Percentiles rank a stretch among this genome's conserved stretches.
Conservation (phyloP, 495 filamentous ascomycete species). For the Pseudotulostoma volvatum region DNA sequence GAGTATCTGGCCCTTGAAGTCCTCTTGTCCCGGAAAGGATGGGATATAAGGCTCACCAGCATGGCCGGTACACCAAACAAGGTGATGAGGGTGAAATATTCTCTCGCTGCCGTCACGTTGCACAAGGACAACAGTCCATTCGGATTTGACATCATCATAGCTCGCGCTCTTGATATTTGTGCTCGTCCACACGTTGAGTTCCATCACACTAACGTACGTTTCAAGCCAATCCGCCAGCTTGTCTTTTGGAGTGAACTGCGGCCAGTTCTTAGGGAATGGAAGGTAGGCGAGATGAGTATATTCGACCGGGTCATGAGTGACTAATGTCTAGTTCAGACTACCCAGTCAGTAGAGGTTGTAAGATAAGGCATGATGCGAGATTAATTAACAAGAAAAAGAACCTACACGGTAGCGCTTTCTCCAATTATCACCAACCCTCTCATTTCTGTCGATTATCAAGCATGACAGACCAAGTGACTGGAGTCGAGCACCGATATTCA, state of each 20-base stretch:
- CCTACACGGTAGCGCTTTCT: conserved; percentile 39
- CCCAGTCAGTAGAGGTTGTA: conserved; percentile 2
- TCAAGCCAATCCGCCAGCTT: conserved; percentile 69
- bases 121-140: conserved; percentile 45
- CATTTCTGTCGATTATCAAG: conserved; percentile 50
- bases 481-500: conserved; percentile 50
- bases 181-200: conserved; percentile 57
- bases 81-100: conserved; percentile 26
- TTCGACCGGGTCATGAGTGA: conserved; percentile 58
- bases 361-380: conserved; percentile 9
- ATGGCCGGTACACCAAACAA: conserved; percentile 35
- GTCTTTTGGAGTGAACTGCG: conserved; percentile 59
- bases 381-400: not conserved
- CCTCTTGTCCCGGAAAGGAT: conserved; percentile 24
- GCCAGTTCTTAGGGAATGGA: conserved; percentile 51
- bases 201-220: conserved; percentile 51
- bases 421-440: conserved; percentile 62
- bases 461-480: conserved; percentile 49
- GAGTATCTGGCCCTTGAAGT: conserved; percentile 32
- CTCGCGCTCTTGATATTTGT: conserved; percentile 33
- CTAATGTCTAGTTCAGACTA: conserved; percentile 17
- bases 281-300: conserved; percentile 64
- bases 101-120: conserved; percentile 27
- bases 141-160: conserved; percentile 34
- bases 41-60: conserved; percentile 33